Base-by-base conservation (phyloP, 805 yeast species). In the Saccharomyces paradoxus region DNA sequence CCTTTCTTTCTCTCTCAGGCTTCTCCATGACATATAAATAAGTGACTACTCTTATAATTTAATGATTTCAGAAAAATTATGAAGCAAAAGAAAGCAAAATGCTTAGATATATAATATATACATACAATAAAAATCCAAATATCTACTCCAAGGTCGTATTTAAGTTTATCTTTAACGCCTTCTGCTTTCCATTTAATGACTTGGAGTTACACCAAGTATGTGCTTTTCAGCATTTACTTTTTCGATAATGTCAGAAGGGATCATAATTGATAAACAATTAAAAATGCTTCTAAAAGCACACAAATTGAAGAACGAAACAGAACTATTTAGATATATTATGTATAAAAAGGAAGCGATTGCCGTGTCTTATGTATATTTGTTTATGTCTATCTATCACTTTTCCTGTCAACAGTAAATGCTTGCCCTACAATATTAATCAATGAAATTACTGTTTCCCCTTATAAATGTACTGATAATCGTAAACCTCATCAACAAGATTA, bases 401-500 rank as follows among this genome's bases (percentile, higher is more conserved):
- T 8, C 24, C 24, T n/a, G 24, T 9, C 24, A 8, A 2, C 44
- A 17, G 44, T 22, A 12, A 37, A 17, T 37, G 9, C 12, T 10
- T 32, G 3, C 17, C 28, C 21, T 27, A 31, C 46, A 14, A 21
- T 27, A 7, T 49, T 21, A n/a, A n/a, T 6, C 10, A n/a, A 9
- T 12, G 17, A 13, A 17, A 53, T 53, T 44, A 50, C 6, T 27
- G 24, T 30, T 32, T 8, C 48, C 48, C 46, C 46, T 48, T 52
- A 46, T 50, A 54, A n/a, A 71, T 61, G 53, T 60, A 68, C 58
- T 81, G 84, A 50, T 71, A 68, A 57, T 81, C 84, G 57, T 78
- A 70, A 7, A 60, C 70, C 2, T 61, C 60, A 2, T 67, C 70
- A 0, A 84, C 81, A n/a, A 71, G 66, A 44, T 71, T 68, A 56